Evolutionary conservation across 169 alveolate species (phyloP), one percentile per base, ranked within the genome.

Genomic region (Babesia caballi): DNA sequence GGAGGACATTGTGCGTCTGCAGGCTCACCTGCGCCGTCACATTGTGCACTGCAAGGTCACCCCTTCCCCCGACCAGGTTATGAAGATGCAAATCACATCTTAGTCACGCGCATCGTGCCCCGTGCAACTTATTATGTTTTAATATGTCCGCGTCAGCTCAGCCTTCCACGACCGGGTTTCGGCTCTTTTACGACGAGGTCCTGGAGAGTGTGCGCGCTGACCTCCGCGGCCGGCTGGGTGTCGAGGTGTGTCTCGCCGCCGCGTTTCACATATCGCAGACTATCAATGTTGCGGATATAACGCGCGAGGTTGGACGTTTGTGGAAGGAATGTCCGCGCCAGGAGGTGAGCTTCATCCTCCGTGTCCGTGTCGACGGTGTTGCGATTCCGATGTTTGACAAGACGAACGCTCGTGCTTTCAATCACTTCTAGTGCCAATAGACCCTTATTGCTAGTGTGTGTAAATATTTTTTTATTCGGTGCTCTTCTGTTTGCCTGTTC

Each of bases 21-120:
- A 93, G 70, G 97, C 97, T 5, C 97, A 93, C 71, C 81, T 92
- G 38, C 69, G 97, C 54, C 89, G 86, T 17, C 81, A 23, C 54
- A 56, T 76, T 38, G 80, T 54, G 51, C 57, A 67, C 25, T 21
- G 63, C 61, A 66, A 35, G 66, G 72, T 57, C 19, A 72, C 83
- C 38, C 83, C 83, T 25, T 19, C 54, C 54, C 76, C 83, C 38
- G 52, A 54, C 19, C 60, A 21, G 9, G 52, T 65, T 47, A 11
- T 41, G 38, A 46, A n/a, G 28, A 69, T 44, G 57, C 57, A 60
- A 27, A 60, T 40, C 32, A 60, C 28, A 5, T 30, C 44, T n/a
- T 47, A 21, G 15, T 8, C 32, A 23, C n/a, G n/a, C 36, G 41
- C 5, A 14, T 23, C 46, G 56, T 49, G 41, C 56, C n/a, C 17